Percentiles rank a stretch among this genome's conserved stretches.
phyloP scores from a whole-genome alignment of 2,329 filamentous ascomycete species.

The Hypoxylon sp. region DNA sequence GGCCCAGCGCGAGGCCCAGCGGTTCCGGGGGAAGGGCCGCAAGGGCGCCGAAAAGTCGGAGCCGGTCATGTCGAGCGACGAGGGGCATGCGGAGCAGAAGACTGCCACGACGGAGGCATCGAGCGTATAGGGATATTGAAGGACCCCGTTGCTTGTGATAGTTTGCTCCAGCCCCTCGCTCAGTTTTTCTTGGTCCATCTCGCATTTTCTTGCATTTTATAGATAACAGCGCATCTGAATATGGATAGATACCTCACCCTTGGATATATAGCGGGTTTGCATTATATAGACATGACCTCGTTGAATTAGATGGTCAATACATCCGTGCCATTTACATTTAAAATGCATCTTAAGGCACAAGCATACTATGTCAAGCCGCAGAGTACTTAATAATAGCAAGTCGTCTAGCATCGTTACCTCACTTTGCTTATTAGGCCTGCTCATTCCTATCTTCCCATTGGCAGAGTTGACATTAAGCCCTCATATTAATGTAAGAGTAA shows the following conservation, averaged over 20 bases:
- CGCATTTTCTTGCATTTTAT: background rate
- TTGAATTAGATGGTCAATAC: background rate
- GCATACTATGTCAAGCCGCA: too few species aligned
- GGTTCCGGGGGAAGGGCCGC: constrained; percentile 40
- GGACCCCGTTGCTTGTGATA: background rate
- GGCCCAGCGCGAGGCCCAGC: constrained; percentile 52
- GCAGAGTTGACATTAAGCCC: background rate
- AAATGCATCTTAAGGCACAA: background rate
- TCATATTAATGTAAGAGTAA: background rate
- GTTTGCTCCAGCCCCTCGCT: background rate
- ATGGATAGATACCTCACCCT: background rate
- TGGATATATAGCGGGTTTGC: constrained; percentile 18
- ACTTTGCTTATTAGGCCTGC: too few species aligned
- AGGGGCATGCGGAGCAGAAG: constrained; percentile 26
- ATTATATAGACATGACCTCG: constrained; percentile 10
- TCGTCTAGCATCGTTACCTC: too few species aligned
- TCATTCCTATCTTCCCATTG: too few species aligned
- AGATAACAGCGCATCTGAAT: background rate
- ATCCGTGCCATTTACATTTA: background rate
- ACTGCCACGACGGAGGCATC: constrained; percentile 12
- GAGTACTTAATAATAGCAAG: too few species aligned
- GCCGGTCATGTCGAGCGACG: constrained; percentile 29
- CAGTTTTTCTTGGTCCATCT: background rate
- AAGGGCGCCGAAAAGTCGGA: constrained; percentile 30
- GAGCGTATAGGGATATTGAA: constrained; percentile 17